phyloP scores from a whole-genome alignment of 2,329 filamentous ascomycete species.

The Aspergillus novoparasiticus region DNA sequence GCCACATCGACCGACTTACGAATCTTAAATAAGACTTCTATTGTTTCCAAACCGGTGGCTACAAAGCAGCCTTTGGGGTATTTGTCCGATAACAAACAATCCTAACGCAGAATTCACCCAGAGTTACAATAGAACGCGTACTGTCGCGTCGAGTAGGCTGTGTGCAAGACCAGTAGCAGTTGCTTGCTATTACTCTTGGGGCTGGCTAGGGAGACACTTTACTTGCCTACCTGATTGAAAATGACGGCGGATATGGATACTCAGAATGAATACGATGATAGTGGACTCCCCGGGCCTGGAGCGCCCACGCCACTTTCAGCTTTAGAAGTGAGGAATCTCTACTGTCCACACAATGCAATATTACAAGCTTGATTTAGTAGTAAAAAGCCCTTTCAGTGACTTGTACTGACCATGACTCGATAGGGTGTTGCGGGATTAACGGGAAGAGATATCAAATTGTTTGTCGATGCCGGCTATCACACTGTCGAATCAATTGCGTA shows the following conservation, averaged over 20 bases:
- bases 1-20: constrained; percentile 23
- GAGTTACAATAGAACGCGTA: not conserved
- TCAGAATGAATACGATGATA: constrained; percentile 75
- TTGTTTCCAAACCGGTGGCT: not conserved
- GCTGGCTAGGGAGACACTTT: not conserved
- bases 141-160: not conserved
- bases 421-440: constrained; percentile 87
- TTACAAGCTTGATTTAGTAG: not conserved
- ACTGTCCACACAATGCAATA: not conserved
- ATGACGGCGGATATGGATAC: constrained; percentile 61
- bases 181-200: not conserved
- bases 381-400: not conserved
- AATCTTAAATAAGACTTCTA: not conserved
- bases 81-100: not conserved
- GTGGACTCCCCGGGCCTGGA: constrained; percentile 75
- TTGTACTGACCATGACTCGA: constrained; percentile 14
- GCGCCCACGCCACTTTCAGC: constrained; percentile 87
- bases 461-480: constrained; percentile 89
- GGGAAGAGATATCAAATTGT: constrained; percentile 91
- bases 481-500: constrained; percentile 97
- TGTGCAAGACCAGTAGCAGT: not conserved
- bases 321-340: constrained; percentile 68
- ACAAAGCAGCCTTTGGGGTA: not conserved
- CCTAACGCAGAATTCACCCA: not conserved
- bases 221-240: not conserved